Conservation (phyloP, 805 yeast genomes). For the Clavispora santaluciae region DNA sequence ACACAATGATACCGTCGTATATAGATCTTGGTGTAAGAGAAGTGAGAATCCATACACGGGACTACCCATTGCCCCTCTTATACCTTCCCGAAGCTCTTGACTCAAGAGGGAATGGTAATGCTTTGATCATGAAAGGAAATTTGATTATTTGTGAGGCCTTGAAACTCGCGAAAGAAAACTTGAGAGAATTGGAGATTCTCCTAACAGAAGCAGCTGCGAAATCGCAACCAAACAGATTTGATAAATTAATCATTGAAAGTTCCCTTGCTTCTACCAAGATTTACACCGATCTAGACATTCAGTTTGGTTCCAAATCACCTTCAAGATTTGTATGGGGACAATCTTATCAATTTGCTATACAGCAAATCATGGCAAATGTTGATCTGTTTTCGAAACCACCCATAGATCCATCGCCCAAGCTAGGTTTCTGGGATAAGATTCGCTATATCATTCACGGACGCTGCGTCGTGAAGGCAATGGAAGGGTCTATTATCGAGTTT, state of each 20-base stretch:
- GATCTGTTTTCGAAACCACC: slow-evolving; percentile 90
- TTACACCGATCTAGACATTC: slow-evolving; percentile 55
- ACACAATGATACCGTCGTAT: slow-evolving; percentile 62
- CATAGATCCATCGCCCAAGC: slow-evolving; percentile 73
- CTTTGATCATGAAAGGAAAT: slow-evolving; percentile 50
- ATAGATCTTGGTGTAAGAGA: slow-evolving; percentile 56
- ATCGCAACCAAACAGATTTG: slow-evolving; percentile 11
- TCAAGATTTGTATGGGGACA: slow-evolving; percentile 80
- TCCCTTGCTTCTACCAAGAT: slow-evolving; percentile 74
- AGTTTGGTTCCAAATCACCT: slow-evolving; percentile 50
- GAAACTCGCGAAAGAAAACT: slow-evolving; percentile 43
- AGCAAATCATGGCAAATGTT: slow-evolving; percentile 69
- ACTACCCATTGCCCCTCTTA: slow-evolving; percentile 80
- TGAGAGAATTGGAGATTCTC: slow-evolving; percentile 60
- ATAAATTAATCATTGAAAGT: slow-evolving; percentile 56
- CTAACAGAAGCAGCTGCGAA: slow-evolving; percentile 43
- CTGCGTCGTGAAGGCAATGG: slow-evolving; percentile 46
- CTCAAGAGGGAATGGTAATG: slow-evolving; percentile 15
- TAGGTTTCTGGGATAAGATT: slow-evolving; percentile 93
- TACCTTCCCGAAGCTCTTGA: slow-evolving; percentile 53
- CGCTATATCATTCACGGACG: slow-evolving; percentile 74
- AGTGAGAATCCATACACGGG: slow-evolving; percentile 67
- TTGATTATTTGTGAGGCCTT: slow-evolving; percentile 66
- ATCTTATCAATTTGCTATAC: slow-evolving; percentile 78
- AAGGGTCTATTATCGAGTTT: slow-evolving; percentile 48